Percentiles rank a stretch among this genome's conserved stretches.
These are phyloP conservation scores for Acer campestre DNA, from an alignment of 345 rosid species.

Conservation along the genomic window DNA sequence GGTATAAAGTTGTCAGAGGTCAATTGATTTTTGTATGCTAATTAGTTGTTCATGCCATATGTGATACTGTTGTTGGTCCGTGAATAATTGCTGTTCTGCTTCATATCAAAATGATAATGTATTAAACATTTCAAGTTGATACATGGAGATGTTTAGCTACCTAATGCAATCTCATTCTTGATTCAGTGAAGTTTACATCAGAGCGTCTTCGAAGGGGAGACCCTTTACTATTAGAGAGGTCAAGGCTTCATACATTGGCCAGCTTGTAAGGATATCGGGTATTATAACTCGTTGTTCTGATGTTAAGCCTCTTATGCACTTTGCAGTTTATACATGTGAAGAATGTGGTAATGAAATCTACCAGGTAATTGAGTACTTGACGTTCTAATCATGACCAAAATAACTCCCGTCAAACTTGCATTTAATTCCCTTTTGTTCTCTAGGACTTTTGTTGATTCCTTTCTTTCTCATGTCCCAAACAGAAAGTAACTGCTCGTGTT, in stretches of 20 bases:
- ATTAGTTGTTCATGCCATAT: background rate
- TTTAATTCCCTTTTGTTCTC: conserved; percentile 6
- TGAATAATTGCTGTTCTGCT: background rate
- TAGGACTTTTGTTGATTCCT: conserved; percentile 3
- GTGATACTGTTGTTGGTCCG: background rate
- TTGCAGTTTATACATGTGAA: conserved; percentile 97
- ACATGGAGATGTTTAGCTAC: background rate
- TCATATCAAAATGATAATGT: background rate
- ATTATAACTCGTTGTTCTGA: conserved; percentile 98
- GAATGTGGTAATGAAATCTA: conserved; percentile 95
- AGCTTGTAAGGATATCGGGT: conserved; percentile 88
- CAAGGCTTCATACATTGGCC: conserved; percentile 90
- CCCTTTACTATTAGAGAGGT: conserved; percentile 91
- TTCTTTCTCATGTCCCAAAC: conserved; percentile 27
- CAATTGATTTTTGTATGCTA: background rate
- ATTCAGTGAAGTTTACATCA: conserved; percentile 85
- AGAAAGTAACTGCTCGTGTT: conserved; percentile 94
- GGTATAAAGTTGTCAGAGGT: background rate
- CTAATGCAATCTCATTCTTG: conserved; percentile 27
- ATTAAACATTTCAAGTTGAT: background rate
- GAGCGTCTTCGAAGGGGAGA: conserved; percentile 78
- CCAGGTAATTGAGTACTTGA: conserved; percentile 55
- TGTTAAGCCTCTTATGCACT: conserved; percentile 98
- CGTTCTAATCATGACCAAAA: background rate
- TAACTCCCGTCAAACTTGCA: background rate